Percentiles rank a stretch among this genome's conserved stretches.
These are phyloP conservation scores for Pycnococcus provasolii DNA, from an alignment of 139 green algal species.

Conservation along the genomic window DNA sequence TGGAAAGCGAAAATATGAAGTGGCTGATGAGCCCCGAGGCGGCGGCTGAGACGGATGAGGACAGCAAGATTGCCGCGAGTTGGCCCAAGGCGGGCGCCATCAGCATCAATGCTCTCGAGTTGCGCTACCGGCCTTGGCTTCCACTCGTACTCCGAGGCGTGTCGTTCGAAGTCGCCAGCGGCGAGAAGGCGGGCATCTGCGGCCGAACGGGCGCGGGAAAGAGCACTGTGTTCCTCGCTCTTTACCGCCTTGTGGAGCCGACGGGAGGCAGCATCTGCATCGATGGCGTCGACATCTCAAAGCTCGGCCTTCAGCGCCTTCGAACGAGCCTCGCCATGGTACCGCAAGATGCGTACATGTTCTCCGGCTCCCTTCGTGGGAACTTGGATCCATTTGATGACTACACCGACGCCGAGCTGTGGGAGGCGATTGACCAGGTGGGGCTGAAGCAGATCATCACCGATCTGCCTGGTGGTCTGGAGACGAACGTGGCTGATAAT, in stretches of 20 bases:
- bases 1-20: too few species aligned
- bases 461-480: slow-evolving; percentile 38
- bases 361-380: slow-evolving; percentile 69
- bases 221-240: slow-evolving; percentile 49
- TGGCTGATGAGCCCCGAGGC: too few species aligned
- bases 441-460: slow-evolving; percentile 42
- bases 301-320: slow-evolving; percentile 56
- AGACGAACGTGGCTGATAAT: slow-evolving; percentile 61
- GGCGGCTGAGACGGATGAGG: neutral
- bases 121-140: slow-evolving; percentile 70
- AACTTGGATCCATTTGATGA: slow-evolving; percentile 88
- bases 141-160: slow-evolving; percentile 58
- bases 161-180: slow-evolving; percentile 34
- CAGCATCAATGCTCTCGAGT: slow-evolving; percentile 43
- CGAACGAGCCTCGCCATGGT: slow-evolving; percentile 50
- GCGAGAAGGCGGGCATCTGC: slow-evolving; percentile 57
- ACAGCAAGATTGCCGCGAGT: neutral
- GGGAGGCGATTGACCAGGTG: slow-evolving; percentile 42
- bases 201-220: slow-evolving; percentile 63
- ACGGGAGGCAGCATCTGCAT: slow-evolving; percentile 60
- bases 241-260: slow-evolving; percentile 62
- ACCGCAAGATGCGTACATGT: slow-evolving; percentile 72
- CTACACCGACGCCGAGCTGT: slow-evolving; percentile 50
- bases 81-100: slow-evolving; percentile 61
- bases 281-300: slow-evolving; percentile 68